Percentiles rank a stretch among this genome's conserved stretches.
Evolutionary conservation across 2,329 filamentous ascomycete species (phyloP).

Genomic region (Xylaria sp.): DNA sequence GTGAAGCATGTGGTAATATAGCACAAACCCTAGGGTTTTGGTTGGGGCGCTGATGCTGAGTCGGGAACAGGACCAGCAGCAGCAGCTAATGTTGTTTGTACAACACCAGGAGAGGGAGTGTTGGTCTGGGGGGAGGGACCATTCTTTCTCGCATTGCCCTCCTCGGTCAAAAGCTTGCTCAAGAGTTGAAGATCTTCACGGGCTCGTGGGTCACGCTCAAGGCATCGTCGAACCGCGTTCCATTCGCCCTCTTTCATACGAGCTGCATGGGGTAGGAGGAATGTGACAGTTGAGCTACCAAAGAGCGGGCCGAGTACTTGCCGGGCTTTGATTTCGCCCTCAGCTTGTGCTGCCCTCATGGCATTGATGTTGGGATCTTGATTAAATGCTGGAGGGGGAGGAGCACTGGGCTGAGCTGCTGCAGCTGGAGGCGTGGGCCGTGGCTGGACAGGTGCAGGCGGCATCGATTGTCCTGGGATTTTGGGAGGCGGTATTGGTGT

Average conservation of each 20-base stretch:
- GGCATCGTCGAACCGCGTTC: slow-evolving; percentile 75
- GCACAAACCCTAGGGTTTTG: slow-evolving; percentile 38
- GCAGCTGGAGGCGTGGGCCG: slow-evolving; percentile 29
- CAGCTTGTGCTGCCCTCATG: slow-evolving; percentile 57
- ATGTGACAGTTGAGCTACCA: slow-evolving; percentile 72
- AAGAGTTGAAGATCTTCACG: slow-evolving; percentile 70
- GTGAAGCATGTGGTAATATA: slow-evolving; percentile 11
- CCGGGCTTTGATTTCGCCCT: slow-evolving; percentile 67
- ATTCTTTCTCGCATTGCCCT: slow-evolving; percentile 52
- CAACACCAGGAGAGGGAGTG: slow-evolving; percentile 46
- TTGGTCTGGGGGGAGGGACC: slow-evolving; percentile 41
- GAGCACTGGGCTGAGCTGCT: slow-evolving; percentile 33
- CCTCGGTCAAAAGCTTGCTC: slow-evolving; percentile 65
- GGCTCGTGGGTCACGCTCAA: slow-evolving; percentile 73
- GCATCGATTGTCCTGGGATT: slow-evolving; percentile 48
- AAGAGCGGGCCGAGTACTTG: slow-evolving; percentile 73
- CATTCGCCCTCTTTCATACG: slow-evolving; percentile 78
- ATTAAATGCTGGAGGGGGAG: slow-evolving; percentile 42
- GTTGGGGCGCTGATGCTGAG: slow-evolving; percentile 40
- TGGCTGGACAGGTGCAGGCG: slow-evolving; percentile 33
- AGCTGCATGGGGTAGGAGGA: slow-evolving; percentile 75
- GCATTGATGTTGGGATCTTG: slow-evolving; percentile 53
- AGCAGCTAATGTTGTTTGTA: slow-evolving; percentile 49
- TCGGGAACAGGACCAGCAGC: slow-evolving; percentile 42
- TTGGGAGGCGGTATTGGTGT: slow-evolving; percentile 50